Evolutionary conservation across 1,284 basidiomycete species (phyloP), one percentile per base, ranked within the genome.

Genomic region (Agaricales sp.): DNA sequence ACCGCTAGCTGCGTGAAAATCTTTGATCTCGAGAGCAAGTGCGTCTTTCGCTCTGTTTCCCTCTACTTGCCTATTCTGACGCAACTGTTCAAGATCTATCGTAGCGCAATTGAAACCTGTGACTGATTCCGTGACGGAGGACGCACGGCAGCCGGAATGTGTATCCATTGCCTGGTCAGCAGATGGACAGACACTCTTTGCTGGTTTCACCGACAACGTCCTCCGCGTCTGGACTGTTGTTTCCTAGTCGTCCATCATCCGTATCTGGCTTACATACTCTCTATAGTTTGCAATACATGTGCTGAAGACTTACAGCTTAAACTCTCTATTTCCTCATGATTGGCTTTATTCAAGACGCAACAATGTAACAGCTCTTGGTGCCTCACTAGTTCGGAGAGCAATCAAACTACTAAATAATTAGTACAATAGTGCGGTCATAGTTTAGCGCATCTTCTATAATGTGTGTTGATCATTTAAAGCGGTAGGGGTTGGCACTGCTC

Each of bases 1-100:
- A 99, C 96, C 57, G 81, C 92, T 55, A 92, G 87, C 65, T 96
- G 92, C 71, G 92, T 99, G 76, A 99, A 99, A 80, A 98, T 97
- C 72, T 97, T 97, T 67, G 93, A 97, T 69, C 78, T 96, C 51
- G 92, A 96, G 82, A 91, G 87, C 86, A 95, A 95, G 92, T 92
- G 58, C 63, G 89, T 81, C 25, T 19, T 38, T 21, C 24, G 18
- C 38, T 30, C 26, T 45, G 16, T 19, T 25, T 46, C 23, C 23
- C 16, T 48, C 44, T 20, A 18, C 37, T 16, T 45, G 16, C 6
- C 6, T 14, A 6, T 30, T 6, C 14, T 30, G 26, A 30, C 26
- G 6, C 39, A 20, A 19, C 30, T n/a, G 23, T 46, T 58, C 45
- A 57, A 96, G 92, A 72, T 93, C 90, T 45, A 97, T 99, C 66